These are phyloP conservation scores for Schizochytrium sp. DNA, from an alignment of 108 stramenopile species.

Conservation along the genomic window DNA sequence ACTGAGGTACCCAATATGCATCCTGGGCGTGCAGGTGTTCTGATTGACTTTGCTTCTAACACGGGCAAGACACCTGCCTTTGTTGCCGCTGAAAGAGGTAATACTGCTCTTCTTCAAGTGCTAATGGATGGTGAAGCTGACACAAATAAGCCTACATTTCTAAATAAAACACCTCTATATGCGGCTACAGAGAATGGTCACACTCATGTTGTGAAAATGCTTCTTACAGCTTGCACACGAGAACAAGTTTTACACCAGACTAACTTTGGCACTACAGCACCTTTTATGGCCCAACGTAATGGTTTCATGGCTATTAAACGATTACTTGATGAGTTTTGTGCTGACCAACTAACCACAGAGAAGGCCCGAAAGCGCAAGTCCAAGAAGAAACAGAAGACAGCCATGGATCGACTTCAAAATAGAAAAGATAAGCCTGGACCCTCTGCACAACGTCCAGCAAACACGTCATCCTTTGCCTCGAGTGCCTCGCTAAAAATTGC, in stretches of 20 bases:
- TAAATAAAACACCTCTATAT: constrained; percentile 55
- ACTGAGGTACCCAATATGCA: constrained; percentile 45
- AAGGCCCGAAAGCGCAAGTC: constrained; percentile 42
- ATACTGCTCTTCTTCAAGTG: not conserved
- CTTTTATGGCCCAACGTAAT: constrained; percentile 57
- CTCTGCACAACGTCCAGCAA: not conserved
- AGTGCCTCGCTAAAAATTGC: not conserved
- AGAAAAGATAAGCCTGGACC: constrained; percentile 4
- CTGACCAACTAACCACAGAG: constrained; percentile 31
- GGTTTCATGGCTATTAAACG: constrained; percentile 40
- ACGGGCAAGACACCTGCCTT: constrained; percentile 47
- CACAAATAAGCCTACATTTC: constrained; percentile 50
- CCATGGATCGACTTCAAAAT: constrained; percentile 2
- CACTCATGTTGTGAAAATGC: constrained; percentile 46
- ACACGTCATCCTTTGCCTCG: not conserved
- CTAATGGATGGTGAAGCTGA: constrained; percentile 32
- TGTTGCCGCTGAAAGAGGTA: constrained; percentile 43
- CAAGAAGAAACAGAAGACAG: constrained; percentile 56
- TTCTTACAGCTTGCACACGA: constrained; percentile 7
- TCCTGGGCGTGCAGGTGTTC: constrained; percentile 22
- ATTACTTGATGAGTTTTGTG: constrained; percentile 32
- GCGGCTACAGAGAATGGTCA: constrained; percentile 49
- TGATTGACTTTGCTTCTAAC: constrained; percentile 37
- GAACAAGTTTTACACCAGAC: constrained; percentile 50
- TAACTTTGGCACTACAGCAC: constrained; percentile 56